Conservation (phyloP, 2,329 filamentous ascomycete genomes). For the Lasiodiplodia sp. region DNA sequence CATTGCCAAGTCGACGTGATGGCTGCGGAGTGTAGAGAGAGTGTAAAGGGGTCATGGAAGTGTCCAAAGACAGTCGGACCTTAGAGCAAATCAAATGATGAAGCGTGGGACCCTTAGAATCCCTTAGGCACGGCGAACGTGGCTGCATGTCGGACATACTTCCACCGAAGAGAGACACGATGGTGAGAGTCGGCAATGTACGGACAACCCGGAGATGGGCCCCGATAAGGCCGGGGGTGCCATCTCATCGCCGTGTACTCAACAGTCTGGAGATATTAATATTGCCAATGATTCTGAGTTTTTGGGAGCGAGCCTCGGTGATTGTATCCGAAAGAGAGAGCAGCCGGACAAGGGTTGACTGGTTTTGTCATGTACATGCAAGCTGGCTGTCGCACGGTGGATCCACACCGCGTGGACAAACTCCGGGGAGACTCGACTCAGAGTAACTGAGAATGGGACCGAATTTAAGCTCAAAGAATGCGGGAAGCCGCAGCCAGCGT, state of each 20-base stretch:
- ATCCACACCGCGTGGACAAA: background rate
- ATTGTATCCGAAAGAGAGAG: background rate
- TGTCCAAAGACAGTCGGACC: background rate
- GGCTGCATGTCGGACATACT: conserved; percentile 7
- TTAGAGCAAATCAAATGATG: background rate
- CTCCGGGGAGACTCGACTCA: background rate
- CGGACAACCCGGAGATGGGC: conserved; percentile 6
- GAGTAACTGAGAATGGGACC: background rate
- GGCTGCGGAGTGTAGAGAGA: background rate
- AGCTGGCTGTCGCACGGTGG: background rate
- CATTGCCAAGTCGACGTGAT: conserved; percentile 9
- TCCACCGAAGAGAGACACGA: background rate
- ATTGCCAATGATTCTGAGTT: no score
- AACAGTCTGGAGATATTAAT: background rate
- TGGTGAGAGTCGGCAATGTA: conserved; percentile 8
- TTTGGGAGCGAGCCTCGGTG: background rate
- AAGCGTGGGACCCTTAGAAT: background rate
- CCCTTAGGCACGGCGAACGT: background rate
- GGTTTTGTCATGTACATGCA: no score
- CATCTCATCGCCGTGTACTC: background rate
- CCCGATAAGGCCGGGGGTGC: conserved; percentile 7
- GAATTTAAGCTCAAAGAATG: background rate
- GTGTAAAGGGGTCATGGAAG: background rate
- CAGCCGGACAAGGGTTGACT: background rate
- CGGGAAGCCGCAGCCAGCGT: background rate